Base-by-base conservation (phyloP, 2,329 filamentous ascomycete species). In the Nemania diffusa region DNA sequence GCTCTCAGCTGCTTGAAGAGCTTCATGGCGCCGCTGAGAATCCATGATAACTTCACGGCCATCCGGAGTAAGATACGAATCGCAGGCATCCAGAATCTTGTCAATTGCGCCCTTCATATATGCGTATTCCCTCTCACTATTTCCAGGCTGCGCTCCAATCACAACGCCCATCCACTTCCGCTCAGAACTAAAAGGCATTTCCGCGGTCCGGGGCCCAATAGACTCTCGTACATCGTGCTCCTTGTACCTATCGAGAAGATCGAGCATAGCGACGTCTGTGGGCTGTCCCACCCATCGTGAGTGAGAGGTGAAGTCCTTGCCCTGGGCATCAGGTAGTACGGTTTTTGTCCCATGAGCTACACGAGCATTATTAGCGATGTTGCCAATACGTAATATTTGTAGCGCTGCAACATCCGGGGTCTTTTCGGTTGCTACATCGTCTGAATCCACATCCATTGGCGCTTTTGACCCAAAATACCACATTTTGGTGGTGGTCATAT, bases 121-220 rank as follows among this genome's bases (percentile, higher is more conserved):
- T 0, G 93, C 94, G 71, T 93, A 90, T 74, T 97, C 92, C 68
- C 90, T 89, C 42, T 91, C 90, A 61, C 83, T 82, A 65, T 83
- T 84, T 32, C 83, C 81, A 29, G 84, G 84, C 55, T 88, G 85
- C 24, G 84, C 83, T 50, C 89, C 89, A 72, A 97, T 92, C 1
- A 94, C 91, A 29, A 97, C 94, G 37, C 97, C 97, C 97, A 99
- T 99, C 95, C 95, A 99, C 80, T 99, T 99, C 64, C 95, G 88
- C 77, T 97, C 94, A 0, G 96, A 99, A 78, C 95, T 98, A 80
- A 99, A 99, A 0, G 96, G 94, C 0, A 93, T 94, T 79, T 99
- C 96, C 50, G 90, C 89, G 34, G 91, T 88, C 56, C 95, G 91
- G 34, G 87, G 86, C n/a, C 94, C 94, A 61, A 97, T 88, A 9